phyloP scores from a whole-genome alignment of 2,329 filamentous ascomycete genomes.

The Ceratocystiopsis sp. region DNA sequence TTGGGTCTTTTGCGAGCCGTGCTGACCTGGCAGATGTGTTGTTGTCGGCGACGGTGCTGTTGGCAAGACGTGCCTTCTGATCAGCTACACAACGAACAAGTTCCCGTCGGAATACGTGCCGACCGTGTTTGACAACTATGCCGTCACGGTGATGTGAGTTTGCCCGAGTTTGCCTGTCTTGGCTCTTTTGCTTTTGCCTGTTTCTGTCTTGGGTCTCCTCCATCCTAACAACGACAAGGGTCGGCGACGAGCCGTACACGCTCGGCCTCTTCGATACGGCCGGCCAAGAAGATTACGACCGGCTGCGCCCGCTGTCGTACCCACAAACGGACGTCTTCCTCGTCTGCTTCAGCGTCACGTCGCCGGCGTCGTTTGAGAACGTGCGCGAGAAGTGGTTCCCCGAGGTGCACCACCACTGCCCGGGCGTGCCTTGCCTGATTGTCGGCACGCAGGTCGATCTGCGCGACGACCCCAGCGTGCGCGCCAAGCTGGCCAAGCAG shows the following conservation, averaged over 20 bases:
- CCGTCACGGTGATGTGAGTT: conserved; percentile 96
- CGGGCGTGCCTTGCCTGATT: conserved; percentile 91
- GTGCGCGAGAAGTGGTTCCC: conserved; percentile 98
- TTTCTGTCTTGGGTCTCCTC: too few relatives aligned
- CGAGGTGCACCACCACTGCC: conserved; percentile 96
- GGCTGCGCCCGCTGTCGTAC: conserved; percentile 88
- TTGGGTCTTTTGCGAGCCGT: too few relatives aligned
- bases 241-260: conserved; percentile 96
- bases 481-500: conserved; percentile 85
- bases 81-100: conserved; percentile 99
- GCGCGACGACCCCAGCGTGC: conserved; percentile 70
- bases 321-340: conserved; percentile 98
- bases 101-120: conserved; percentile 99
- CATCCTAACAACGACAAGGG: conserved; percentile 39
- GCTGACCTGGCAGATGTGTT: conserved; percentile 54
- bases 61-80: conserved; percentile 96
- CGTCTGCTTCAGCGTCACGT: conserved; percentile 96
- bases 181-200: neutral
- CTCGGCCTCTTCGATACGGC: conserved; percentile 96
- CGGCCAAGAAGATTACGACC: conserved; percentile 98
- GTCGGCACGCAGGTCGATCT: conserved; percentile 97
- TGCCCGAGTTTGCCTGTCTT: conserved; percentile 5
- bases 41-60: conserved; percentile 99
- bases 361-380: conserved; percentile 96
- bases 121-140: conserved; percentile 99